These are phyloP conservation scores for Botryosphaeria dothidea DNA, from an alignment of 2,329 filamentous ascomycete species.

Conservation along the genomic window DNA sequence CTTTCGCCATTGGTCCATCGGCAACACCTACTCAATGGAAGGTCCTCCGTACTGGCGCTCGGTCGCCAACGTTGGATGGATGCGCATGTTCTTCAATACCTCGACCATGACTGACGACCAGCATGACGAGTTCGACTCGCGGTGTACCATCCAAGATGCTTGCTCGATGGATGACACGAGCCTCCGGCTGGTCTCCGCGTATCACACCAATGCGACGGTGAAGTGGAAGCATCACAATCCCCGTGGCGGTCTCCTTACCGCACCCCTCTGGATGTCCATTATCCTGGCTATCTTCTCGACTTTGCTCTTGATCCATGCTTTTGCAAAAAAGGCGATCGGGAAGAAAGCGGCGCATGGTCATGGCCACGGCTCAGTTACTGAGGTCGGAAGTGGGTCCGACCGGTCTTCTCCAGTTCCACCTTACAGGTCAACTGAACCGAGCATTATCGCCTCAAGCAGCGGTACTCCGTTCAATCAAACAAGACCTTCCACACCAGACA, in stretches of 20 bases:
- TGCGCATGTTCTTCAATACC: conserved; percentile 54
- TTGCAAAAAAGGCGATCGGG: conserved; percentile 29
- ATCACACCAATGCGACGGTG: conserved; percentile 24
- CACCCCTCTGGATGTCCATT: conserved; percentile 35
- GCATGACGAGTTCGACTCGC: conserved; percentile 29
- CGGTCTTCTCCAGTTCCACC: conserved; percentile 9
- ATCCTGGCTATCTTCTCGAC: conserved; percentile 32
- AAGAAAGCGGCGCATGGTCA: conserved; percentile 22
- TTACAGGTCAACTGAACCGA: conserved; percentile 10
- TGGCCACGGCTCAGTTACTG: conserved; percentile 8
- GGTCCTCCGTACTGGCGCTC: conserved; percentile 46
- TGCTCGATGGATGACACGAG: conserved; percentile 39
- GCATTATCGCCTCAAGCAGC: conserved; percentile 8
- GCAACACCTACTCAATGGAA: conserved; percentile 46
- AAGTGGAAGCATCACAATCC: conserved; percentile 33
- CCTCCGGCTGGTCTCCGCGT: conserved; percentile 36
- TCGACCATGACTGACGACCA: conserved; percentile 39
- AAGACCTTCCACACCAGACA: conserved; percentile 11
- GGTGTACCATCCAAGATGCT: conserved; percentile 32
- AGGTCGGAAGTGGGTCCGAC: neutral
- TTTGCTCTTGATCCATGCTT: conserved; percentile 32
- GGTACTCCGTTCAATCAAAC: conserved; percentile 15
- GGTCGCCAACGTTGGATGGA: conserved; percentile 47
- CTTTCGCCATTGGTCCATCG: conserved; percentile 52
- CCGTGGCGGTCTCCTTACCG: conserved; percentile 30